Percentiles rank a stretch among this genome's conserved stretches.
Conservation (phyloP, 2,329 filamentous ascomycete genomes). For the Fusarium sambucinum region DNA sequence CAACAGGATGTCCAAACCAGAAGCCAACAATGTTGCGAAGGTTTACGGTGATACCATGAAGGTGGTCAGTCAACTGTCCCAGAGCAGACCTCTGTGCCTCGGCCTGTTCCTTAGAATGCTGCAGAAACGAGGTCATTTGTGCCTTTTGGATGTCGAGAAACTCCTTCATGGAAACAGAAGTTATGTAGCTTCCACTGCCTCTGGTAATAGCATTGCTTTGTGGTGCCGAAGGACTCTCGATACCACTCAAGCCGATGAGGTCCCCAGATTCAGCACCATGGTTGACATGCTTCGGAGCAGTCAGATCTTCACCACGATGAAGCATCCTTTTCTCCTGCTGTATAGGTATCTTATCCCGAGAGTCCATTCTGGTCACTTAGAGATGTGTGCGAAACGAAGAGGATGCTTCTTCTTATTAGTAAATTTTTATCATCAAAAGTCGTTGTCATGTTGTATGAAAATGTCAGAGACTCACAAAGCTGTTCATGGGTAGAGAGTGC, state of each 20-base stretch:
- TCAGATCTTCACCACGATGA: neutral
- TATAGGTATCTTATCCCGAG: rapidly evolving
- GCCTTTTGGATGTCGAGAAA: neutral
- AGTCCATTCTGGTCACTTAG: neutral
- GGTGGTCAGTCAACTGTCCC: neutral
- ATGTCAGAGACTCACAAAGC: neutral
- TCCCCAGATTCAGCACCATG: neutral
- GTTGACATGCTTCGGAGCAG: rapidly evolving
- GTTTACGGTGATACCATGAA: neutral
- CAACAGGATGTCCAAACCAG: neutral
- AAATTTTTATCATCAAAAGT: neutral
- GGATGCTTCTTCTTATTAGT: neutral
- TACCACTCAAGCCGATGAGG: neutral
- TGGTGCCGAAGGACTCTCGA: neutral
- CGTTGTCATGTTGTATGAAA: neutral
- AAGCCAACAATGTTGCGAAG: neutral
- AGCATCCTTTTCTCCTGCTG: neutral
- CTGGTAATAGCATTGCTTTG: neutral
- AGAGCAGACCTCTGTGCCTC: neutral
- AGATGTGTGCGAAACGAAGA: neutral
- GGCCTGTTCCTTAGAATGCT: neutral
- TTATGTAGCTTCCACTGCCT: rapidly evolving
- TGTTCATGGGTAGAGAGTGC: no score
- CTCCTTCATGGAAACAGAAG: neutral
- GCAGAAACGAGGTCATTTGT: neutral